A percentile compares a stretch with the other conserved stretches of the same genome.
These are phyloP conservation scores for Colletotrichum orchidophilum DNA, from an alignment of 2,329 filamentous ascomycete species.

Conservation along the genomic window DNA sequence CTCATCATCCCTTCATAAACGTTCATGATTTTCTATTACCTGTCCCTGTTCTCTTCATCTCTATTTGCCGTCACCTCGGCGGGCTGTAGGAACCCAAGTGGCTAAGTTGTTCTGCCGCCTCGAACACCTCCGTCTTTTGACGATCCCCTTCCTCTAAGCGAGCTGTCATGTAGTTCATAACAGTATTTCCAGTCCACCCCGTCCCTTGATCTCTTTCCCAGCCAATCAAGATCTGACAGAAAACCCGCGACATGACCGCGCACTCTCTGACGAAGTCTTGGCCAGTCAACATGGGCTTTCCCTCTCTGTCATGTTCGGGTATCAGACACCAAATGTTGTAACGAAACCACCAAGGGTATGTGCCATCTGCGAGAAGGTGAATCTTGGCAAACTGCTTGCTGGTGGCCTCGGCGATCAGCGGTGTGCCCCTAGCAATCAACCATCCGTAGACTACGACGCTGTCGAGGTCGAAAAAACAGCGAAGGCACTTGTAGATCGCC, in stretches of 20 bases:
- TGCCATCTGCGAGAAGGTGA: background rate
- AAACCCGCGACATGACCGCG: background rate
- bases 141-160: background rate
- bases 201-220: background rate
- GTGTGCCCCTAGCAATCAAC: background rate
- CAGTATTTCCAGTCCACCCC: background rate
- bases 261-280: background rate
- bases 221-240: background rate
- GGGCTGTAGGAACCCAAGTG: no score
- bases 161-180: background rate
- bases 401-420: background rate
- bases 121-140: no score
- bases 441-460: background rate
- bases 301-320: background rate
- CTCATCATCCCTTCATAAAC: accelerated
- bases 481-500: background rate
- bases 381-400: background rate
- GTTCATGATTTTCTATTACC: background rate
- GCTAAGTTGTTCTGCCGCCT: no score
- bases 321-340: background rate
- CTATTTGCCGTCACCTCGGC: no score
- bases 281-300: background rate
- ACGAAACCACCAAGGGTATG: background rate
- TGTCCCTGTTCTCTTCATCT: background rate
- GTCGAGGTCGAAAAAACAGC: background rate